Evolutionary conservation across 2,329 filamentous ascomycete species (phyloP).

Genomic region (Lecanoromycetidae sp.): DNA sequence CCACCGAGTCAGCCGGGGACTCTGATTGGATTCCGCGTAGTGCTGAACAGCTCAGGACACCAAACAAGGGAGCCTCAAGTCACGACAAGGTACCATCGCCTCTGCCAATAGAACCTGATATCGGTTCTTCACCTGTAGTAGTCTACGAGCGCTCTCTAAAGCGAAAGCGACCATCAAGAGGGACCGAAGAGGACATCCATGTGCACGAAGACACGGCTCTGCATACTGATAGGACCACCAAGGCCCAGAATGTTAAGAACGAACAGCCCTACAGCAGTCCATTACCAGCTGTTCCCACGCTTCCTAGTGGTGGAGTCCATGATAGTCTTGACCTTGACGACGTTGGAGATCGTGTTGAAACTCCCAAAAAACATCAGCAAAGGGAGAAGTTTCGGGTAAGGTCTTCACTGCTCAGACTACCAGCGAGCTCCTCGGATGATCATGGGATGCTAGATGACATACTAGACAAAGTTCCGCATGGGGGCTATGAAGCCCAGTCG

Average conservation of each 20-base stretch:
- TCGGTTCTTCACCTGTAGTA: slow-evolving; percentile 13
- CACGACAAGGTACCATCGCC: not conserved
- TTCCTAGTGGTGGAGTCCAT: slow-evolving; percentile 25
- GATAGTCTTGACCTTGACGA: slow-evolving; percentile 52
- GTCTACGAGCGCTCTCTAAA: slow-evolving; percentile 17
- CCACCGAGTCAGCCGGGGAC: slow-evolving; percentile 3
- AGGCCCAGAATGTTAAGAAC: slow-evolving; percentile 25
- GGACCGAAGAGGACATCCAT: not conserved
- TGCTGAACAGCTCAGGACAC: not conserved
- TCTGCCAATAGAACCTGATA: not conserved
- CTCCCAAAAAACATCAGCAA: slow-evolving; percentile 33
- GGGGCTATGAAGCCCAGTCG: too few relatives aligned
- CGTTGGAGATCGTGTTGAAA: slow-evolving; percentile 26
- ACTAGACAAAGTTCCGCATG: not conserved
- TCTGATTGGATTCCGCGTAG: not conserved
- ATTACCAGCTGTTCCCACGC: slow-evolving; percentile 11
- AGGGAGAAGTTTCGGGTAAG: slow-evolving; percentile 5
- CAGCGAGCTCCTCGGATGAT: not conserved
- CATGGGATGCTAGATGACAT: not conserved
- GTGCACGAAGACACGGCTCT: not conserved
- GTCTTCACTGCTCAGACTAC: not conserved
- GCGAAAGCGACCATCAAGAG: not conserved
- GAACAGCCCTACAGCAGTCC: slow-evolving; percentile 28
- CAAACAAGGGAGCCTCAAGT: not conserved
- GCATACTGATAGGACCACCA: slow-evolving; percentile 12